Base-by-base conservation (phyloP, 2,329 filamentous ascomycete genomes). In the Microdochium nivale region DNA sequence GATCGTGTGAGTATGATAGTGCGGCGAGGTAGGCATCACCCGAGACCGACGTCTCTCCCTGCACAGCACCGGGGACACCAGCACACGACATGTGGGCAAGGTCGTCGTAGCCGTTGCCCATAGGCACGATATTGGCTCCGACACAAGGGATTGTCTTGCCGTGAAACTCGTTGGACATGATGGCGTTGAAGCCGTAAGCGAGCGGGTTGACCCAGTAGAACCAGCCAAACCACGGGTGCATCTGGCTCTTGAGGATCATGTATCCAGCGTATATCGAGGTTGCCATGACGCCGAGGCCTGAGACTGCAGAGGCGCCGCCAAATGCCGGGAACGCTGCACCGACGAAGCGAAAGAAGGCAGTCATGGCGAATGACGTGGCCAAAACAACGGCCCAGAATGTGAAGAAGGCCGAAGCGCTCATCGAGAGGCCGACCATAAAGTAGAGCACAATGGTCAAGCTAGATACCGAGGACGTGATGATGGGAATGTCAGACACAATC, bases 101-200 rank as follows among this genome's bases (percentile, higher is more conserved):
- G 67, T 76, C 54, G 60, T 60, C 49, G 52, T 80, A 84, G 1
- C 68, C 68, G 0, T 72, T 67, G 0, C 78, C 77, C 48, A 62
- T 71, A 0, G 79, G 79, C 3, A 82, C 68, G 5, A 83, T 63
- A 53, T 78, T 79, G 25, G 54, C 55, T 2, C 67, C 71, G 2
- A 73, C 73, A 52, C 80, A 83, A 1, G 70, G 66, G 19, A 82
- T 74, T 2, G 60, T 70, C 60, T 85, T 69, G 32, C 67, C 69
- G 55, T 86, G 75, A 52, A 90, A 88, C 61, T 90, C 86, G 58
- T 90, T 90, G 0, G 82, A 73, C 60, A 89, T 73, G 0, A 90
- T 65, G 0, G 78, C 78, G 56, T 88, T 82, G 52, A 88, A 90
- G 0, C 75, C 82, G 53, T 88, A 89, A 0, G 85, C 79, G 2